Evolutionary conservation across 2,329 filamentous ascomycete species (phyloP), one percentile per base, ranked within the genome.

Genomic region (Fonsecaea pedrosoi): DNA sequence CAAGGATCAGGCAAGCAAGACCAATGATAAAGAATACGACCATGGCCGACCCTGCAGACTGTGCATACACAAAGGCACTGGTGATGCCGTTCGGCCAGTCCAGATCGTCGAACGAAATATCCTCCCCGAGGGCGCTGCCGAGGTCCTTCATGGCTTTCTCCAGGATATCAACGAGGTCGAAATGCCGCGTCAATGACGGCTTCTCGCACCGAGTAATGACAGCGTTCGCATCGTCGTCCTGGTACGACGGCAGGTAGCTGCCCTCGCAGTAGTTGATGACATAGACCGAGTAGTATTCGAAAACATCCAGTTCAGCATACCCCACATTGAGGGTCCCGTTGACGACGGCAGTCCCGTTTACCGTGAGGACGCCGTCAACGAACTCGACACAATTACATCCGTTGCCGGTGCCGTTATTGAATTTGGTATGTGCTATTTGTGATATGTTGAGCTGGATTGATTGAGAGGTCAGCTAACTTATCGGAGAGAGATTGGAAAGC

Each of bases 311-410:
- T 12, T 53, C 5, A 9, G 21, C 42, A 50, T 25, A 50, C 4
- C 8, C 8, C 18, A 54, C 34, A 15, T 18, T 37, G 45, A 62
- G 30, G 4, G 59, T 62, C 6, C 32, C 40, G 35, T 62, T 48
- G 10, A 37, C 15, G 8, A 42, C 48, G 34, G 32, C 40, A 5
- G 58, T 60, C 4, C 59, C 59, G 25, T 62, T 62, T 30, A 62
- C 54, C 18, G 59, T 62, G 6, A 62, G 59, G 12, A 48, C 54
- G 30, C 59, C 59, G 25, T 62, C 54, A 6, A 54, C 18, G 25
- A 62, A 62, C 30, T 62, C 59, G 15, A 62, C 59, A 54, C 59
- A 62, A n/a, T 54, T 62, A 34, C 59, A 62, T 30, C 59, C 59
- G 53, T 62, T 62, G 32, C 59, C 59, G 5, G 59, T 62, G 9